Percentiles rank a stretch among this genome's conserved stretches.
Conservation (phyloP, 2,329 filamentous ascomycete species). For the Myrmaecium sp. region DNA sequence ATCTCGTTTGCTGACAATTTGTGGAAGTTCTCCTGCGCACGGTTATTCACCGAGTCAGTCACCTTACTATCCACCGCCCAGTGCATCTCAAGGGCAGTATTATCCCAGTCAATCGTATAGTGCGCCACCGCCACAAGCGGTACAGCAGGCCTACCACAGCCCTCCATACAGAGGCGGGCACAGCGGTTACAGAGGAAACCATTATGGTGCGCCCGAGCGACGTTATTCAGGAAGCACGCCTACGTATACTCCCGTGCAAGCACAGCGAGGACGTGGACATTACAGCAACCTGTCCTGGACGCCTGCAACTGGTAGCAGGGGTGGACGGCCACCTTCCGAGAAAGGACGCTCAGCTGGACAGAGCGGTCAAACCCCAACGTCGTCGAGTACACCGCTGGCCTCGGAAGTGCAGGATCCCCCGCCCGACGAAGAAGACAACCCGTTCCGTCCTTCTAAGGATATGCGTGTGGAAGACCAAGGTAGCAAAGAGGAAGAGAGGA, state of each 20-base stretch:
- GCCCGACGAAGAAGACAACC: conserved; percentile 40
- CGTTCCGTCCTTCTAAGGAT: conserved; percentile 48
- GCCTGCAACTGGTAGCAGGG: conserved; percentile 36
- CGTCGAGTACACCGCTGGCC: conserved; percentile 4
- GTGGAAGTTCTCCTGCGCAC: conserved; percentile 24
- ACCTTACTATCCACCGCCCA: conserved; percentile 31
- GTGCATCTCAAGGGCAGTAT: conserved; percentile 33
- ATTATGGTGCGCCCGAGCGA: conserved; percentile 31
- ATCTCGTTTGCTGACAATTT: conserved; percentile 10
- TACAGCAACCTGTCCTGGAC: conserved; percentile 60
- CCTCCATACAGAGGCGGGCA: conserved; percentile 35
- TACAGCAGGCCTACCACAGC: conserved; percentile 34
- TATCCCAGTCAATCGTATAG: conserved; percentile 37
- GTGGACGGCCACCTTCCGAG: conserved; percentile 28
- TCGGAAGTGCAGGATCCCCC: conserved; percentile 9
- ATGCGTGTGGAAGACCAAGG: conserved; percentile 46
- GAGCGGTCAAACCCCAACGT: conserved; percentile 1
- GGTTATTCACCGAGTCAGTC: conserved; percentile 42
- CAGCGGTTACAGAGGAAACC: conserved; percentile 41
- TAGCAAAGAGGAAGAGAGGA: conserved; percentile 33
- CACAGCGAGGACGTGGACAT: conserved; percentile 38
- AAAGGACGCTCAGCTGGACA: conserved; percentile 11
- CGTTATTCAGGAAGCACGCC: conserved; percentile 28
- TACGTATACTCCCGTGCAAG: conserved; percentile 25
- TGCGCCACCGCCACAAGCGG: conserved; percentile 39